A percentile compares a stretch with the other conserved stretches of the same genome.
Conservation (phyloP, 345 rosid genomes). For the Syzygium aqueum region DNA sequence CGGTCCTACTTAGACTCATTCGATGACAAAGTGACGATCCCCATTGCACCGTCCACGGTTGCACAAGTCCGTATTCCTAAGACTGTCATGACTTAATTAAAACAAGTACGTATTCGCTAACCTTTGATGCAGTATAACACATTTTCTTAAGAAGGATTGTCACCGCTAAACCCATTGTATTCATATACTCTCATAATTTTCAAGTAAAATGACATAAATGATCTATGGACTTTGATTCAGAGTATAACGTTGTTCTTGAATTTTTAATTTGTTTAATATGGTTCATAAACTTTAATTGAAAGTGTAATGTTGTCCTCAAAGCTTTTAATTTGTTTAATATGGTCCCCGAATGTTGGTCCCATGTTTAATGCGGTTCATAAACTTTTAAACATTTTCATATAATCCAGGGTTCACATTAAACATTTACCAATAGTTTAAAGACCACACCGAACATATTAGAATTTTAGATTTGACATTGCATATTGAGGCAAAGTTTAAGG, state of each 20-base stretch:
- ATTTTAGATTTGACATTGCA: background rate
- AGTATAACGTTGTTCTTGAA: background rate
- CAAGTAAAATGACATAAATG: background rate
- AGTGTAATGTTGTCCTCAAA: background rate
- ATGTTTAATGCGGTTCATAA: fast-evolving
- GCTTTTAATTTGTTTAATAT: background rate
- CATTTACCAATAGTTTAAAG: background rate
- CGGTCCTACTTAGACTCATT: background rate
- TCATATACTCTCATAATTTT: background rate
- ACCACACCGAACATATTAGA: background rate
- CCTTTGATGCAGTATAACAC: too few species aligned
- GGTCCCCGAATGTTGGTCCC: too few species aligned
- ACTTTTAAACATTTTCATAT: background rate
- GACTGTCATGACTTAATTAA: background rate
- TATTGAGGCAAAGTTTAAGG: fast-evolving
- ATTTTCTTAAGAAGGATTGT: too few species aligned
- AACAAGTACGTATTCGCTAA: background rate
- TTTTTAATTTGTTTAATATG: background rate
- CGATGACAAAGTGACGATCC: background rate
- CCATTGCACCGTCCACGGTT: background rate
- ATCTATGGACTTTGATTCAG: background rate
- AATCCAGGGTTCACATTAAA: background rate
- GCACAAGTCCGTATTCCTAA: background rate
- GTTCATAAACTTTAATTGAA: too few species aligned
- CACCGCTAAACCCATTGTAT: background rate